A percentile compares a stretch with the other conserved stretches of the same genome.
These are phyloP conservation scores for Leccinum variabile DNA, from an alignment of 1,284 basidiomycete species.

Conservation along the genomic window DNA sequence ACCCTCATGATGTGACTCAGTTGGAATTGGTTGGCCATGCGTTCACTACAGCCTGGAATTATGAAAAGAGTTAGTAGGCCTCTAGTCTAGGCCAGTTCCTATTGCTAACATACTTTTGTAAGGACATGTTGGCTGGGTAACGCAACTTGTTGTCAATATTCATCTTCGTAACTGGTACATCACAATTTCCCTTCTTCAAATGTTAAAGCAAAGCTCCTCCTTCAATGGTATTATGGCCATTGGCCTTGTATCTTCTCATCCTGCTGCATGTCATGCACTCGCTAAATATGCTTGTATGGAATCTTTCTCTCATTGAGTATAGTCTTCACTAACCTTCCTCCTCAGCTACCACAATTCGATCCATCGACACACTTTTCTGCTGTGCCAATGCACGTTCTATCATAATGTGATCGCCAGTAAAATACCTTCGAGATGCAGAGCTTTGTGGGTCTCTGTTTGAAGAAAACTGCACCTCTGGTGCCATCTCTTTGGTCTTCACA, in stretches of 20 bases:
- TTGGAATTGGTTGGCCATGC: neutral
- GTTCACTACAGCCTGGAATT: neutral
- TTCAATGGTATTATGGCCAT: conserved; percentile 1
- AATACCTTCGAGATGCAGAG: neutral
- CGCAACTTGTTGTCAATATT: neutral
- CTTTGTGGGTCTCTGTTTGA: neutral
- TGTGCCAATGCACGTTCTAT: neutral
- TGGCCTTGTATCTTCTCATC: neutral
- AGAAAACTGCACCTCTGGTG: conserved; percentile 3
- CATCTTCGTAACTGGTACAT: neutral
- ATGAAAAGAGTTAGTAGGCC: neutral
- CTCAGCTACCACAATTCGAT: neutral
- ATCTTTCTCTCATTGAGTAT: neutral
- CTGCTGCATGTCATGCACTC: neutral
- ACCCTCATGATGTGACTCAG: neutral
- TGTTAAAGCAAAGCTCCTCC: neutral
- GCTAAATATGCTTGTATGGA: conserved; percentile 1
- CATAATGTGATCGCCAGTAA: neutral
- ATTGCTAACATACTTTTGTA: conserved; percentile 1
- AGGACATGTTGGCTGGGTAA: neutral
- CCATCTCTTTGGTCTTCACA: neutral
- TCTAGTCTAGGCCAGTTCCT: neutral
- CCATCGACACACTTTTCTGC: neutral
- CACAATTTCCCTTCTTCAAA: neutral
- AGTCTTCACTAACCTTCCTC: neutral